A percentile compares a stretch with the other conserved stretches of the same genome.
phyloP scores from a whole-genome alignment of 176 grass and related monocot species.

The Aegilops speltoides region DNA sequence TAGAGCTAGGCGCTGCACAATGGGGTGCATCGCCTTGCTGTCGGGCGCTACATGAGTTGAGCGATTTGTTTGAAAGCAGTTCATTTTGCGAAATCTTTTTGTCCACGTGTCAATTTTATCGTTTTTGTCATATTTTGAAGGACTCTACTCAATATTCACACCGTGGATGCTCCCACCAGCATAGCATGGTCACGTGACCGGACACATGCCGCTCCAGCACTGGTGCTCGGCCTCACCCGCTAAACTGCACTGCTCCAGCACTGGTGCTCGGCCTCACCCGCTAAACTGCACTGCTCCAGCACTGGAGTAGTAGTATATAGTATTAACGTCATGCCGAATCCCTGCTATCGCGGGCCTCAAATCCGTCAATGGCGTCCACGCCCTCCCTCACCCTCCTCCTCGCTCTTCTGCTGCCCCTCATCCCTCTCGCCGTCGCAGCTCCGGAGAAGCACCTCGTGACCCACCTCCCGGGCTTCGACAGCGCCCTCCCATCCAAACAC shows the following conservation, averaged over 20 bases:
- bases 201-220: background rate
- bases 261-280: background rate
- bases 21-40: no score
- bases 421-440: constrained; percentile 20
- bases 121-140: no score
- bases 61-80: no score
- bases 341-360: background rate
- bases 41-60: no score
- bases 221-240: background rate
- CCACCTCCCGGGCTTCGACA: constrained; percentile 55
- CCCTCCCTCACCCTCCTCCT: background rate
- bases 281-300: background rate
- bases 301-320: no score
- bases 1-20: no score
- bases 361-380: background rate
- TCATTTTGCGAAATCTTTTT: no score
- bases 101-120: no score
- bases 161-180: no score
- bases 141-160: no score
- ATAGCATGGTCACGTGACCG: no score
- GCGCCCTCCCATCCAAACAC: constrained; percentile 59
- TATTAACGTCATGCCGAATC: background rate
- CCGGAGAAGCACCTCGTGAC: constrained; percentile 45
- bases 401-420: background rate
- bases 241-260: background rate